These are phyloP conservation scores for Fusarium pseudocircinatum DNA, from an alignment of 2,329 filamentous ascomycete genomes.

Conservation along the genomic window DNA sequence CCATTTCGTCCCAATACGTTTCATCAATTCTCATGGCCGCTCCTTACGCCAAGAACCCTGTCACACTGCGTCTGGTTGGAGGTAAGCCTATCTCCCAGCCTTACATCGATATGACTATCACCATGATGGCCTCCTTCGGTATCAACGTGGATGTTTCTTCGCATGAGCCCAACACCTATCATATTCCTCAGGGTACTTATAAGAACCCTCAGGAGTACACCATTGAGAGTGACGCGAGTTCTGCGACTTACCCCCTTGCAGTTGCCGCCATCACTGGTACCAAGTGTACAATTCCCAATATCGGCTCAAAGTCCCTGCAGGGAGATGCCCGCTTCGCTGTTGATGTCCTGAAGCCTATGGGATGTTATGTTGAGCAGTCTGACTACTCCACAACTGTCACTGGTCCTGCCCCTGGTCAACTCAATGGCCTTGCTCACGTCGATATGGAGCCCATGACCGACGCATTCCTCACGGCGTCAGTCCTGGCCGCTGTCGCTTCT, in stretches of 20 bases:
- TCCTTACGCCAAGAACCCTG: conserved; percentile 93
- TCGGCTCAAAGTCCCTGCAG: conserved; percentile 90
- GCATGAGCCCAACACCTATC: conserved; percentile 88
- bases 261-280: conserved; percentile 96
- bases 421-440: conserved; percentile 81
- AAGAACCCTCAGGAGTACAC: conserved; percentile 85
- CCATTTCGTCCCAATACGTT: conserved; percentile 98
- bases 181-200: conserved; percentile 88
- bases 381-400: conserved; percentile 90
- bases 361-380: conserved; percentile 87
- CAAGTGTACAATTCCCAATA: conserved; percentile 95
- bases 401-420: conserved; percentile 77
- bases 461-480: conserved; percentile 94
- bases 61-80: conserved; percentile 90
- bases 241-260: conserved; percentile 93
- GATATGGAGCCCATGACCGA: conserved; percentile 99
- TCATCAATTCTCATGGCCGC: conserved; percentile 97
- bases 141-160: conserved; percentile 80
- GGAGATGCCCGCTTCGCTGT: conserved; percentile 95
- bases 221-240: conserved; percentile 97
- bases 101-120: conserved; percentile 98
- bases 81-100: conserved; percentile 96
- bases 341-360: conserved; percentile 91
- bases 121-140: conserved; percentile 96
- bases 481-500: conserved; percentile 87